Base-by-base conservation (phyloP, 345 rosid species). In the Arabis hirsuta region DNA sequence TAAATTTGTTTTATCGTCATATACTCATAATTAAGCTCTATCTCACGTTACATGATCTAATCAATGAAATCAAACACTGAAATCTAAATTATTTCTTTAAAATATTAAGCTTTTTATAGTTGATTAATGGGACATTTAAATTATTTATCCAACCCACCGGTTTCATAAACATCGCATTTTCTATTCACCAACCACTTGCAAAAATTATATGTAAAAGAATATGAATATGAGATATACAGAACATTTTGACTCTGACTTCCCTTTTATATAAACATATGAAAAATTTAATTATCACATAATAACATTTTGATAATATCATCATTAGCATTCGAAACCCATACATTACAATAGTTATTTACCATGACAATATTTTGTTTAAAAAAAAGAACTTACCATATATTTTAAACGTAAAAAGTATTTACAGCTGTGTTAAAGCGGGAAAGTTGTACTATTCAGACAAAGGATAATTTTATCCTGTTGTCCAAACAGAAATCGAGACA, bases 401-500 rank as follows among this genome's bases (percentile, higher is more conserved):
- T 13, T 51, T 65, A 38, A 38, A 36, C 9, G 61, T 22, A 9
- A 13, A 13, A 10, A 7, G 1, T 34, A 20, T 12, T 46, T 55
- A 65, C 19, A 56, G 24, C 1, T 14, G 14, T 55, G 13, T 26
- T 58, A 39, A 43, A 63, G 65, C 60, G 65, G 69, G 72, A 77
- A 45, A 59, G 41, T 19, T 57, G 12, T 2, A 31, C 39, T 71
- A 34, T 43, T 22, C 41, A 31, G 44, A 14, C 39, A 46, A 52
- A 53, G 73, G 38, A 9, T 5, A 62, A 0, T 0, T 8, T 26
- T 31, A 62, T 26, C 22, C 57, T 7, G 0, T 2, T 0, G 0
- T 67, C 71, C 81, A 73, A 78, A 67, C 59, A 63, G 22, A 32
- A 11, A 51, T 3, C 26, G 39, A 48, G 16, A 29, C 43, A 12